A percentile compares a stretch with the other conserved stretches of the same genome.
phyloP scores from a whole-genome alignment of 805 yeast genomes.

The Yamadazyma akitaensis region DNA sequence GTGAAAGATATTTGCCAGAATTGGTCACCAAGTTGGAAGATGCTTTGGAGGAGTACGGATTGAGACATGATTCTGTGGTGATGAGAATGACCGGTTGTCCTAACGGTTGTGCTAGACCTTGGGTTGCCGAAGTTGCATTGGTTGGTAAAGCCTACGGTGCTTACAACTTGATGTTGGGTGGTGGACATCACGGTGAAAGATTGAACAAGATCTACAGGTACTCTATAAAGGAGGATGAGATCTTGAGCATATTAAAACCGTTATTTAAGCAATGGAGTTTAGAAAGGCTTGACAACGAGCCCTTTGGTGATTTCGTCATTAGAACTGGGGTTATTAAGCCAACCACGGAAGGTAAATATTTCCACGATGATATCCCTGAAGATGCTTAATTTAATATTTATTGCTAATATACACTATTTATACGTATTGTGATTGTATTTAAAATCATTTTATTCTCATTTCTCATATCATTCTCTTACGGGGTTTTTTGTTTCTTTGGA shows the following conservation, averaged over 20 bases:
- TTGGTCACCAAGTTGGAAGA: conserved; percentile 77
- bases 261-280: conserved; percentile 91
- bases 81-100: conserved; percentile 99
- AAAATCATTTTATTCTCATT: background rate
- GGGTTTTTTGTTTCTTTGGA: no score
- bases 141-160: conserved; percentile 95
- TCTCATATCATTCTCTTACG: background rate
- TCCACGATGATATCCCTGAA: conserved; percentile 92
- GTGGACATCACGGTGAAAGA: conserved; percentile 92
- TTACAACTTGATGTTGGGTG: conserved; percentile 91
- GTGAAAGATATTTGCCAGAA: conserved; percentile 87
- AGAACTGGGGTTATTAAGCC: conserved; percentile 86
- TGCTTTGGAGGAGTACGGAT: conserved; percentile 86
- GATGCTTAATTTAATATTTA: conserved; percentile 44
- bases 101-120: conserved; percentile 97
- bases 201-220: conserved; percentile 85
- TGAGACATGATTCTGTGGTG: conserved; percentile 89
- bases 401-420: background rate
- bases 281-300: conserved; percentile 89
- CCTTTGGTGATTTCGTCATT: conserved; percentile 89
- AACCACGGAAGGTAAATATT: conserved; percentile 84
- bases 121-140: conserved; percentile 94
- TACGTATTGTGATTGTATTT: background rate
- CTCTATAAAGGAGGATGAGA: conserved; percentile 88
- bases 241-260: conserved; percentile 71